A percentile compares a stretch with the other conserved stretches of the same genome.
phyloP scores from a whole-genome alignment of 1,284 basidiomycete species.

The Cystobasidiaceae sp. region DNA sequence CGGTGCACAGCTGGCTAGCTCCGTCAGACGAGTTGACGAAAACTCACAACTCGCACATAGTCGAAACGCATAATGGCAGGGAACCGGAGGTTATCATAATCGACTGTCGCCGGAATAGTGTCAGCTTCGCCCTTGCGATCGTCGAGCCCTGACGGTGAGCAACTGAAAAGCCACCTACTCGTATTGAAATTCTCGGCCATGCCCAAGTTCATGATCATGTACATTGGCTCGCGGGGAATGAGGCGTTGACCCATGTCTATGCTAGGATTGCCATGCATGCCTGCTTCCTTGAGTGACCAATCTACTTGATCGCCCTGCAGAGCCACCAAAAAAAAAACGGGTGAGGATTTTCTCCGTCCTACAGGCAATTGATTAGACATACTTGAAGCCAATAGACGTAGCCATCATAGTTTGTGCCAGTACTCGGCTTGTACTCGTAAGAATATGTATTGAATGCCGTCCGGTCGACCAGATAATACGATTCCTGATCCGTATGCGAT shows the following conservation, averaged over 20 bases:
- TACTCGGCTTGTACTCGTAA: background rate
- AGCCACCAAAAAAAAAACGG: background rate
- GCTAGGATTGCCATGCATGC: conserved; percentile 60
- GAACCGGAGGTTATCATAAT: conserved; percentile 7
- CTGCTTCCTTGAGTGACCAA: conserved; percentile 70
- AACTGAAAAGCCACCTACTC: background rate
- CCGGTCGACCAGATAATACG: background rate
- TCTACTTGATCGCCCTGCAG: conserved; percentile 37
- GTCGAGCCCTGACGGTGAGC: background rate
- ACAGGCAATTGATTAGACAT: background rate
- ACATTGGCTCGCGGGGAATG: conserved; percentile 54
- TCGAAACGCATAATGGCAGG: conserved; percentile 62
- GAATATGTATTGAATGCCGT: background rate
- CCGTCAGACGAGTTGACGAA: background rate
- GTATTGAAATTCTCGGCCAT: conserved; percentile 8
- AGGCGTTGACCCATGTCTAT: conserved; percentile 67
- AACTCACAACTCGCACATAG: conserved; percentile 57
- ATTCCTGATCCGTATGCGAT: background rate
- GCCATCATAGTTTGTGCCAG: conserved; percentile 4
- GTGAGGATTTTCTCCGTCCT: too few relatives aligned
- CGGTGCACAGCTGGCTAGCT: too few relatives aligned
- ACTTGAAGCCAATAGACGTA: conserved; percentile 10
- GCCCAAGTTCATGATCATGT: conserved; percentile 27
- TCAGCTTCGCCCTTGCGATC: background rate
- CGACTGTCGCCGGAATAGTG: background rate